Evolutionary conservation across 2,329 filamentous ascomycete species (phyloP).

Genomic region (Neofusicoccum kwambonambiense): DNA sequence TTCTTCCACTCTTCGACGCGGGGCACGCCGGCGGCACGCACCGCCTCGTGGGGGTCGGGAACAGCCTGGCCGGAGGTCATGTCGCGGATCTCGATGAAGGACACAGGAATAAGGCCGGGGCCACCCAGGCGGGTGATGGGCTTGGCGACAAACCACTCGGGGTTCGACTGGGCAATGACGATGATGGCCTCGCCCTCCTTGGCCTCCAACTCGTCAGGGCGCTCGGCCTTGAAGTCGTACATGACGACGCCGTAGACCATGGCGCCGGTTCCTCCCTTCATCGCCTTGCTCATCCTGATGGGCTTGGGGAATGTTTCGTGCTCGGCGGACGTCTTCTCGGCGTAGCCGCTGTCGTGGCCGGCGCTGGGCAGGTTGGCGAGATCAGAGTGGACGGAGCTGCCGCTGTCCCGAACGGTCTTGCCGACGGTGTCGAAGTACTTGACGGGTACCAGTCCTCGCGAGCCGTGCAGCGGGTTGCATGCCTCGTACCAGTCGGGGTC

Average conservation of each 20-base stretch:
- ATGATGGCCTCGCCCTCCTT: constrained; percentile 96
- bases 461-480: constrained; percentile 88
- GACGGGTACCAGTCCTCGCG: constrained; percentile 88
- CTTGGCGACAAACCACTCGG: constrained; percentile 99
- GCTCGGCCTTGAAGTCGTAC: constrained; percentile 93
- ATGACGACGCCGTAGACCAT: constrained; percentile 97
- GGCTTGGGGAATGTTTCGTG: constrained; percentile 22
- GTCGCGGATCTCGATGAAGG: constrained; percentile 93
- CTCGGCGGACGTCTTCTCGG: constrained; percentile 47
- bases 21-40: constrained; percentile 84
- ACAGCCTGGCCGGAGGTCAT: constrained; percentile 86
- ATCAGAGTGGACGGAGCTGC: constrained; percentile 42
- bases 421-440: constrained; percentile 90
- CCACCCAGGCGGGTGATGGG: constrained; percentile 97
- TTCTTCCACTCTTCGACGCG: constrained; percentile 99
- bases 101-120: constrained; percentile 91
- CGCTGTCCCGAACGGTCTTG: constrained; percentile 88
- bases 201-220: constrained; percentile 93
- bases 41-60: constrained; percentile 77
- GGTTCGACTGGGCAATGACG: constrained; percentile 96
- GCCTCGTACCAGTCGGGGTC: constrained; percentile 97
- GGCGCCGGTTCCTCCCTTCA: constrained; percentile 60
- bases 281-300: constrained; percentile 37
- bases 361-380: constrained; percentile 53
- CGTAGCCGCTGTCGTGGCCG: constrained; percentile 90